Conservation (phyloP, 495 filamentous ascomycete genomes). For the Elasticomyces elasticus region DNA sequence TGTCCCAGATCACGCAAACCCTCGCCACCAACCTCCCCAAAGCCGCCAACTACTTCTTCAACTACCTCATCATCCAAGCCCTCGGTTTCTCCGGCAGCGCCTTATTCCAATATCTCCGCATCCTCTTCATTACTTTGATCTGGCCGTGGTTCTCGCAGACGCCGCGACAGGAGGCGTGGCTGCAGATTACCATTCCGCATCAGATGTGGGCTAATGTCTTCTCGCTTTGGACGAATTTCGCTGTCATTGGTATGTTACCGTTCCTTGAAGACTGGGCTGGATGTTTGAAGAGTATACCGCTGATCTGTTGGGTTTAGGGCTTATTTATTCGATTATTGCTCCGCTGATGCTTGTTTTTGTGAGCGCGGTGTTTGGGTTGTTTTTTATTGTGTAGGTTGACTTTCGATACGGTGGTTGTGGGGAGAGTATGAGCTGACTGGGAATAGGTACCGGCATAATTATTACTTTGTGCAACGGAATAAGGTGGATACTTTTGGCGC, state of each 20-base stretch:
- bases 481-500: slow-evolving; percentile 12
- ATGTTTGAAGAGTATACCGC: background rate
- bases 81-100: slow-evolving; percentile 6
- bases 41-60: slow-evolving; percentile 14
- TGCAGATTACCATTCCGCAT: slow-evolving; percentile 11
- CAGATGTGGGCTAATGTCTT: slow-evolving; percentile 15
- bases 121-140: slow-evolving; percentile 12
- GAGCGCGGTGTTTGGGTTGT: background rate
- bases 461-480: slow-evolving; percentile 11
- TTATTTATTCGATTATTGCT: slow-evolving; percentile 15
- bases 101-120: slow-evolving; percentile 11
- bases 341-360: background rate
- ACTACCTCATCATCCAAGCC: slow-evolving; percentile 14
- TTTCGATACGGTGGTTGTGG: background rate
- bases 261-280: background rate
- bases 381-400: slow-evolving; percentile 7
- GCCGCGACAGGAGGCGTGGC: slow-evolving; percentile 8
- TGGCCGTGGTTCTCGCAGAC: slow-evolving; percentile 12
- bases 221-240: slow-evolving; percentile 9
- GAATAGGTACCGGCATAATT: slow-evolving; percentile 11
- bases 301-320: slow-evolving; percentile 10
- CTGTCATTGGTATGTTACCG: slow-evolving; percentile 14
- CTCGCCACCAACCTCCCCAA: slow-evolving; percentile 8
- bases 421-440: background rate
- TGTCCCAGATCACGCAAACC: background rate